phyloP scores from a whole-genome alignment of 2,329 filamentous ascomycete genomes.

The Hansfordia pulvinata region DNA sequence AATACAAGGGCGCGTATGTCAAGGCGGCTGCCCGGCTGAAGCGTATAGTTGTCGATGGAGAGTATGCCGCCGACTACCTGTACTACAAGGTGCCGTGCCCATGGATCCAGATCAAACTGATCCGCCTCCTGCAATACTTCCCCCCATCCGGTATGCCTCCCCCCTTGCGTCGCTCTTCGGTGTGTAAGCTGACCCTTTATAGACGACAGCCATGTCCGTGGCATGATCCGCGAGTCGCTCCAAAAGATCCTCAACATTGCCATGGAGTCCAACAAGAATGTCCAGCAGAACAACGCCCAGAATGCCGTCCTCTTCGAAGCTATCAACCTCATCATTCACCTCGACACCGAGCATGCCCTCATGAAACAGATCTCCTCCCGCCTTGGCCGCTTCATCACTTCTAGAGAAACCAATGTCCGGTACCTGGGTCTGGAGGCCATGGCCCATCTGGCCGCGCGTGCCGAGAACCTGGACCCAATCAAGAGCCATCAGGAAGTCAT shows the following conservation, averaged over 20 bases:
- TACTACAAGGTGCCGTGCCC: conserved; percentile 99
- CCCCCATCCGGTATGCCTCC: conserved; percentile 63
- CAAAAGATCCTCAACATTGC: conserved; percentile 85
- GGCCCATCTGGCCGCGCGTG: conserved; percentile 89
- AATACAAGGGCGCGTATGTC: conserved; percentile 86
- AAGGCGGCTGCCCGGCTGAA: conserved; percentile 87
- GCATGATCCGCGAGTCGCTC: conserved; percentile 82
- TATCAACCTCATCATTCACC: conserved; percentile 94
- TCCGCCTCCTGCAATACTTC: conserved; percentile 90
- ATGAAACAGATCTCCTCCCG: conserved; percentile 93
- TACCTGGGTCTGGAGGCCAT: conserved; percentile 95
- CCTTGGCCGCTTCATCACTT: conserved; percentile 91
- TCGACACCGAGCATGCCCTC: conserved; percentile 84
- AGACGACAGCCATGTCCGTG: conserved; percentile 87
- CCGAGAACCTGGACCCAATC: conserved; percentile 90
- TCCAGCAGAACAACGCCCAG: conserved; percentile 97
- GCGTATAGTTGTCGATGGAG: conserved; percentile 78
- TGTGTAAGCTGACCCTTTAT: conserved; percentile 11
- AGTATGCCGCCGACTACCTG: conserved; percentile 81
- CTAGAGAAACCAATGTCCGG: conserved; percentile 90
- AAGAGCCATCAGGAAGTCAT: conserved; percentile 98
- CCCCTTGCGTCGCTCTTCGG: neutral
- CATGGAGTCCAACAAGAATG: conserved; percentile 91
- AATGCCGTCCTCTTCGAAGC: conserved; percentile 97
- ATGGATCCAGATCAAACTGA: conserved; percentile 92